Conservation (phyloP, 169 alveolate species). For the Amoebophrya sp. region DNA sequence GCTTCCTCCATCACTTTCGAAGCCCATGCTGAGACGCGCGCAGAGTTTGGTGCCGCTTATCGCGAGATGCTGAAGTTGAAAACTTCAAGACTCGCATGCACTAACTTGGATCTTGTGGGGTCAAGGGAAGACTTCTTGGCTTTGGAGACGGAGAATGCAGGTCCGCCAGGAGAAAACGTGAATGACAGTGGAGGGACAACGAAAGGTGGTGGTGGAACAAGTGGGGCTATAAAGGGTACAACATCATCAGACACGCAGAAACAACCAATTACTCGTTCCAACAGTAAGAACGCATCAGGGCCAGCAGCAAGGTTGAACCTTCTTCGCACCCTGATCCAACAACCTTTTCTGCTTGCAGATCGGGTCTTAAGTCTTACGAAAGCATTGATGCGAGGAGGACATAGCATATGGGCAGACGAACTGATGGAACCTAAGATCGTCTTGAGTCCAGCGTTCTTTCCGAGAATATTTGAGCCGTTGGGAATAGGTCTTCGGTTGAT, state of each 20-base stretch:
- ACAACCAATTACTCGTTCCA: not conserved
- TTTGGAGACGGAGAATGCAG: too few species aligned
- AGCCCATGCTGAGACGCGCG: not conserved
- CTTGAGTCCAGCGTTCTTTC: not conserved
- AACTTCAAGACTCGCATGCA: too few species aligned
- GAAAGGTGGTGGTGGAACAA: too few species aligned
- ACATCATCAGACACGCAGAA: too few species aligned
- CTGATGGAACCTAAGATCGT: not conserved
- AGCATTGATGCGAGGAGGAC: not conserved
- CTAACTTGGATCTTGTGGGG: too few species aligned
- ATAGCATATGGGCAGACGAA: not conserved
- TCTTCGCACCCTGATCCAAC: not conserved
- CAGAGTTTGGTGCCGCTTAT: not conserved
- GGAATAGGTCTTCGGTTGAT: not conserved
- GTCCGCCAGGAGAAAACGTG: too few species aligned
- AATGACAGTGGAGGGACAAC: too few species aligned
- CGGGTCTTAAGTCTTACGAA: not conserved
- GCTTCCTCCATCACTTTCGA: not conserved
- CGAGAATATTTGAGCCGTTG: not conserved
- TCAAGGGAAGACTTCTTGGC: not conserved
- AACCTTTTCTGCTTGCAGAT: not conserved
- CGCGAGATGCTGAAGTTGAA: too few species aligned
- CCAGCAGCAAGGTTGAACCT: not conserved
- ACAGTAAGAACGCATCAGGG: not conserved
- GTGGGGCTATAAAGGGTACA: too few species aligned